Evolutionary conservation across 106 monocot genomes (phyloP).

Genomic region (Dendrobium officinale): DNA sequence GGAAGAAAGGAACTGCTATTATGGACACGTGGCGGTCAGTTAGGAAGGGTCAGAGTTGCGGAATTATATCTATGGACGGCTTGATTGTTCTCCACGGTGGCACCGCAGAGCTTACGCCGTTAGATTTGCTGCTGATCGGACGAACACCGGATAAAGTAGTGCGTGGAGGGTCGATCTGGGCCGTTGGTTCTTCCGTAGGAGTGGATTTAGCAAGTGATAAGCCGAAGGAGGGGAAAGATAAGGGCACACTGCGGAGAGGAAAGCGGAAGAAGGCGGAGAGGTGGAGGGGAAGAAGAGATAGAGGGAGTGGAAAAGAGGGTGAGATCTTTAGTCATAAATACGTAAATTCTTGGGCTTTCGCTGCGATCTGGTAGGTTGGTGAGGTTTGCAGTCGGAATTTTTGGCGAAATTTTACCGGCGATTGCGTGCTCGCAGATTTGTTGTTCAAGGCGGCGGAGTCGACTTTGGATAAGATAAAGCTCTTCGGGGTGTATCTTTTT

Average conservation of each 20-base stretch:
- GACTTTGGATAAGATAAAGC: neutral
- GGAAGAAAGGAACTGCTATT: constrained; percentile 8
- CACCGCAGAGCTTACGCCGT: neutral
- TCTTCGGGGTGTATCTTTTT: neutral
- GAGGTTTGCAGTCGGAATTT: neutral
- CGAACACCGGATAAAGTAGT: neutral
- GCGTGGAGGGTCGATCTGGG: neutral
- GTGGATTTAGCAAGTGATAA: constrained; percentile 13
- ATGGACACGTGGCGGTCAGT: constrained; percentile 9
- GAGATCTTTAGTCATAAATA: neutral
- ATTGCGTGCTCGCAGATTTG: neutral
- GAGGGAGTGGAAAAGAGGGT: neutral
- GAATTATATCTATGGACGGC: neutral
- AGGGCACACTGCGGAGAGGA: constrained; percentile 4
- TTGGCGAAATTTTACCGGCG: neutral
- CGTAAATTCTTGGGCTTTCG: neutral
- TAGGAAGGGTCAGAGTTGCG: constrained; percentile 1
- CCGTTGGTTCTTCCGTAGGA: constrained; percentile 6
- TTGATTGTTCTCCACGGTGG: constrained; percentile 10
- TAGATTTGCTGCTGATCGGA: neutral
- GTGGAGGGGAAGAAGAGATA: neutral
- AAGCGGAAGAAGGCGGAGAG: constrained; percentile 11
- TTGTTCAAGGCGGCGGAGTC: neutral
- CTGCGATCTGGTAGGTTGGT: neutral
- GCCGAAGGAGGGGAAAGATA: constrained; percentile 2